Evolutionary conservation across 768 basidiomycete species (phyloP).

Genomic region (Lanmaoa rubissima): DNA sequence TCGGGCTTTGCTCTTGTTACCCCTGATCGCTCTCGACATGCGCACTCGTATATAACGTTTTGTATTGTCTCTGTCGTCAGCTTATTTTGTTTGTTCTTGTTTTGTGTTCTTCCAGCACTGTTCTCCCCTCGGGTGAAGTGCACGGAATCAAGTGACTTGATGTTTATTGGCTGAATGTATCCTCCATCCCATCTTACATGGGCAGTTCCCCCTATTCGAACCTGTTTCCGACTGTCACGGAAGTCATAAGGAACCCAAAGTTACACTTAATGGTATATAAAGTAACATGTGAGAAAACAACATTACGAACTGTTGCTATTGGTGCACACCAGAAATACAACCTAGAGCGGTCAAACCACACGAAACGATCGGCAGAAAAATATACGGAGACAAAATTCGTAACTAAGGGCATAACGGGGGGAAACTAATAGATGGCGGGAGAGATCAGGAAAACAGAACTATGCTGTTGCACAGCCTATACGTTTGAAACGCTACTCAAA

Average conservation of each 20-base stretch:
- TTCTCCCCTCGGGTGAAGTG: conserved; percentile 4
- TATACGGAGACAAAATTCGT: background rate
- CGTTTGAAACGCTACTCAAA: conserved; percentile 22
- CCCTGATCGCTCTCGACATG: conserved; percentile 39
- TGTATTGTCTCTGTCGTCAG: conserved; percentile 30
- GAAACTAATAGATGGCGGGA: background rate
- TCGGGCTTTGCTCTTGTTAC: conserved; percentile 35
- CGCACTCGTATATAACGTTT: conserved; percentile 34
- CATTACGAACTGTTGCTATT: background rate
- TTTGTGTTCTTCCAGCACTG: conserved; percentile 24
- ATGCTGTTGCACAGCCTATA: conserved; percentile 14
- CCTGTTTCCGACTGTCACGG: background rate
- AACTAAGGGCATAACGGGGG: background rate
- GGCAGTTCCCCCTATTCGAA: background rate
- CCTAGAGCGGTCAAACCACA: conserved; percentile 1
- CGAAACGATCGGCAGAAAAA: background rate
- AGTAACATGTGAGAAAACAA: background rate
- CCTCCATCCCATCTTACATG: background rate
- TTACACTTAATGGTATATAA: conserved; percentile 12
- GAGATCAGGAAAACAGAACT: background rate
- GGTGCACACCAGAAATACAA: conserved; percentile 14
- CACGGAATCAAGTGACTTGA: conserved; percentile 12
- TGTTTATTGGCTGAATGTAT: conserved; percentile 15
- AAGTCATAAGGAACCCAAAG: background rate
- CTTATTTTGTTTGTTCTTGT: conserved; percentile 31